Evolutionary conservation across 441 rosid species (phyloP).

Genomic region (Eutrema salsugineum): DNA sequence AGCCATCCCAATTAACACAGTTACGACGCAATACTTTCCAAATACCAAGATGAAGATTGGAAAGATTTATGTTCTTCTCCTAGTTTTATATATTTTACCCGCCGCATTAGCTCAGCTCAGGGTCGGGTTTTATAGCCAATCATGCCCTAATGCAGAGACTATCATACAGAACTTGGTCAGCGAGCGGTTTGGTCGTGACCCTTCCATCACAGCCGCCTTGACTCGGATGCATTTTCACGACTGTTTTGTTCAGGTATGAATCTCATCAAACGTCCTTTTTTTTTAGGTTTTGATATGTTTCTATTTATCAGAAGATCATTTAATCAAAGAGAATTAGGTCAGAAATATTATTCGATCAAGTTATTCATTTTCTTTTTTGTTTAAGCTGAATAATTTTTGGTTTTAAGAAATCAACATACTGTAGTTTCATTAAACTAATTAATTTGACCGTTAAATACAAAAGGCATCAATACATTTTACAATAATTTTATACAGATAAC

Average conservation of each 20-base stretch:
- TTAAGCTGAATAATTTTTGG: not conserved
- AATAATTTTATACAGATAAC: not conserved
- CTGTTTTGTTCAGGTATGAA: constrained; percentile 29
- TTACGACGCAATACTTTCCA: not conserved
- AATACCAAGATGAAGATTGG: constrained; percentile 10
- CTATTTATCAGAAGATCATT: not conserved
- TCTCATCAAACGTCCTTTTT: not conserved
- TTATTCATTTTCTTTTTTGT: not conserved
- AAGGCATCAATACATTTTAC: not conserved
- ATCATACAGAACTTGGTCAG: constrained; percentile 10
- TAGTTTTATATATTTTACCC: constrained; percentile 1
- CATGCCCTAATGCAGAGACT: constrained; percentile 26
- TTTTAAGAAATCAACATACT: not conserved
- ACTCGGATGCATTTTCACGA: constrained; percentile 38
- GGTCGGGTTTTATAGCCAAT: constrained; percentile 15
- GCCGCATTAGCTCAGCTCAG: constrained; percentile 1
- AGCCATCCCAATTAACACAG: constrained; percentile 3
- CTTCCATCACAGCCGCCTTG: constrained; percentile 23
- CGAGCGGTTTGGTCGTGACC: constrained; percentile 11
- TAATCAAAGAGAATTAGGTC: not conserved
- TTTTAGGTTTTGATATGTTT: not conserved
- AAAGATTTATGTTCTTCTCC: constrained; percentile 1
- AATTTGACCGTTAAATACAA: not conserved
- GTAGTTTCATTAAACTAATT: not conserved
- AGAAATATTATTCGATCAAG: not conserved